Base-by-base conservation (phyloP, 2,329 filamentous ascomycete species). In the Calonectria pseudoreteaudii region DNA sequence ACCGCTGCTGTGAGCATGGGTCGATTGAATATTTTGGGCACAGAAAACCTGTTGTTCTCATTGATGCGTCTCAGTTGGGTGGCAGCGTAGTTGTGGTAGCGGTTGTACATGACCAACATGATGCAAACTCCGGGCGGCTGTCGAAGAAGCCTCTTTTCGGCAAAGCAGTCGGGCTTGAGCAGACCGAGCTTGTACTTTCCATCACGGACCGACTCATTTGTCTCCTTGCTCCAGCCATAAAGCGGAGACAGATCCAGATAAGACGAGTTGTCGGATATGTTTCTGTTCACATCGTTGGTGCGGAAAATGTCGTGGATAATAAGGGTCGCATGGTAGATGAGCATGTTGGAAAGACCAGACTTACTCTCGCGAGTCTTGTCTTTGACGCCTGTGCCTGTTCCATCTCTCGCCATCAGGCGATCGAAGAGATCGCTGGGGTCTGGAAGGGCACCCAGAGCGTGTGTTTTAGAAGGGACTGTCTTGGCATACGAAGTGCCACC, bases 41-140 rank as follows among this genome's bases (percentile, higher is more conserved):
- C 68, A 0, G 75, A 78, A 72, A 86, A 87, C 2, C 84, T 81
- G 7, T 81, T 80, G 34, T 83, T 83, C 76, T 88, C 84, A 56
- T 89, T 88, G 74, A 88, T 86, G 23, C 68, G 82, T 0, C 53
- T 92, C 13, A 97, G 86, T 72, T 96, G 92, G 70, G 91, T 90
- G 3, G 93, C 94, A 0, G 94, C 91, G 75, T 95, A 90, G 83
- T 98, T 97, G 84, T 97, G 95, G 83, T 95, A 96, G 6, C 91
- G 88, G 78, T 92, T 92, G 82, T 94, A 92, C 91, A 94, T 93
- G 79, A 94, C 90, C 3, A 94, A 82, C n/a, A 94, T 81, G 1
- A 93, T 91, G 52, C 90, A 88, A n/a, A 93, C 92, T 6, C 92
- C 92, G 0, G 93, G 91, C 0, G 93, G 93, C 76, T 93, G 91